Evolutionary conservation across 805 yeast species (phyloP), one percentile per base, ranked within the genome.

Genomic region (Wickerhamiella kurtzmanii): DNA sequence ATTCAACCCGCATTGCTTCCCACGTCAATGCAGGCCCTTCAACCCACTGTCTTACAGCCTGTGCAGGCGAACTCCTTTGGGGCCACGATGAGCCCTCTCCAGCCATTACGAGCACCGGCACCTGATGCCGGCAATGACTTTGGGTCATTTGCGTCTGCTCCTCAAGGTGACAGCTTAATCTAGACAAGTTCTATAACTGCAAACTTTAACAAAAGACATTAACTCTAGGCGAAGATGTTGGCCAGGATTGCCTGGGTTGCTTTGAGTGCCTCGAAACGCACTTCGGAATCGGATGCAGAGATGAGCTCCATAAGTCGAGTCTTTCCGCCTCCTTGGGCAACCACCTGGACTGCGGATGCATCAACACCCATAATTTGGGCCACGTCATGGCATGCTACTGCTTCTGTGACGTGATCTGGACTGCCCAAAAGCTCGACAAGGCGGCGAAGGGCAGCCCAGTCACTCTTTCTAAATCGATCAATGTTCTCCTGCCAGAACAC

Each of bases 161-260:
- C 22, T 18, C 17, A 37, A 15, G 35, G 16, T 8, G 51, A 44
- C 13, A 46, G 51, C 39, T 41, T 46, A 25, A 46, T 46, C 13
- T 46, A 38, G 35, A 6, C 19, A 36, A 8, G 5, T 15, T 25
- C 11, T 25, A 6, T 25, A 9, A 5, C n/a, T 35, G n/a, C n/a
- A n/a, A n/a, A n/a, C n/a, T n/a, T 28, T 11, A 37, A 37, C 19
- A 37, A 11, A 17, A 37, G 18, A 37, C 19, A 28, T 9, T 28
- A 15, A 25, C 19, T n/a, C 19, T 36, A 65, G 51, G 48, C 52
- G 25, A 81, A 75, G n/a, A 81, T 73, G 59, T 85, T 86, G 2
- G 95, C 86, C 46, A 92, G 94, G 57, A 92, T 76, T 48, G 80
- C 75, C 69, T 92, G 98, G n/a, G 96, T 85, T 3, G 96, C 87